Conservation (phyloP, 768 basidiomycete species). For the Tubosaeta sp. region DNA sequence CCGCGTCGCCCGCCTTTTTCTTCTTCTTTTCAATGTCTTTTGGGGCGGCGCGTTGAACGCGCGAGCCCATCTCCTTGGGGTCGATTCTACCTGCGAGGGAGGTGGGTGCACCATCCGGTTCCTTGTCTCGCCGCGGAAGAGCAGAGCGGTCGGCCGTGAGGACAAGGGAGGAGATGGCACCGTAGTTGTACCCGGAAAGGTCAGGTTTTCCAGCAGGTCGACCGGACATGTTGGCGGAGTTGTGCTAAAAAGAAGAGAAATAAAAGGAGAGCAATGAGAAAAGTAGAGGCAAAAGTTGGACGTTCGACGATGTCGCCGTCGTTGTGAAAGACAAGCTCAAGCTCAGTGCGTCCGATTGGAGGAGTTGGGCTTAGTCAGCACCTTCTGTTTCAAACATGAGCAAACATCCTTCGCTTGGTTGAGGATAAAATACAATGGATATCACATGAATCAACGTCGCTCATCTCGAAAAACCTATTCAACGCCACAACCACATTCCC, state of each 20-base stretch:
- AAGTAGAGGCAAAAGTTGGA: not conserved
- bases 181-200: conserved; percentile 92
- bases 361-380: conserved; percentile 9
- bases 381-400: conserved; percentile 16
- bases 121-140: conserved; percentile 84
- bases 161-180: conserved; percentile 90
- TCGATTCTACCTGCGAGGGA: conserved; percentile 89
- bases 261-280: not conserved
- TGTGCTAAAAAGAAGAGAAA: conserved; percentile 5
- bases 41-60: conserved; percentile 75
- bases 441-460: no score
- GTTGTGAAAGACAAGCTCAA: conserved; percentile 1
- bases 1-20: conserved; percentile 64
- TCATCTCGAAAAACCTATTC: no score
- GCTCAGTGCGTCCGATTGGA: no score
- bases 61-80: conserved; percentile 88
- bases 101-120: conserved; percentile 95
- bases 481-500: not conserved
- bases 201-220: conserved; percentile 59
- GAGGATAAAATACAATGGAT: no score
- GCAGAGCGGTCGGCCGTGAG: conserved; percentile 85
- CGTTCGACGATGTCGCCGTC: conserved; percentile 11
- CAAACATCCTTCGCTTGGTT: conserved; percentile 16
- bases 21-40: conserved; percentile 93
- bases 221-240: conserved; percentile 33